Conservation (phyloP, 805 yeast genomes). For the Ogataea pini region DNA sequence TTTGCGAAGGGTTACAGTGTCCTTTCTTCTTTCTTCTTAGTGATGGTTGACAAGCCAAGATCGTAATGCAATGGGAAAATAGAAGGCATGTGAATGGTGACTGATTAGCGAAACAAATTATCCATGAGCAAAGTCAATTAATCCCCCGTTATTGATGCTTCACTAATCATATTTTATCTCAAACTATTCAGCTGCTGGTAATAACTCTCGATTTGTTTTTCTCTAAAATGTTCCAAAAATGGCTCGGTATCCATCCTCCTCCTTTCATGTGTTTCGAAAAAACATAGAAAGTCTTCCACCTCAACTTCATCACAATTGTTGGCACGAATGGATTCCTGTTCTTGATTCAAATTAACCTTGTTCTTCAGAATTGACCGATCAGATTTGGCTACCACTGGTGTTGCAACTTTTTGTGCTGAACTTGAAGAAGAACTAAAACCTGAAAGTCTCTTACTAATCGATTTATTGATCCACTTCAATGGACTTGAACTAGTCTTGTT, state of each 20-base stretch:
- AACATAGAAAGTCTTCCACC: slow-evolving; percentile 37
- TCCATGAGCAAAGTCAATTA: no score
- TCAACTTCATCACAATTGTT: slow-evolving; percentile 40
- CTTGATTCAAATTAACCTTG: slow-evolving; percentile 36
- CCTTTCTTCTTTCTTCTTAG: neutral
- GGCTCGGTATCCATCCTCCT: slow-evolving; percentile 37
- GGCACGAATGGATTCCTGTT: slow-evolving; percentile 39
- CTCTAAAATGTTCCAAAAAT: slow-evolving; percentile 37
- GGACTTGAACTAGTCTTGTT: slow-evolving; percentile 13
- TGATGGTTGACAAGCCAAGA: slow-evolving; percentile 2
- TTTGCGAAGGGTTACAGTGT: neutral
- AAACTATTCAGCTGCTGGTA: slow-evolving; percentile 22
- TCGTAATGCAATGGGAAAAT: neutral
- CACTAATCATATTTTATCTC: neutral
- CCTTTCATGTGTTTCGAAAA: slow-evolving; percentile 39
- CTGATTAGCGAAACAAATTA: no score
- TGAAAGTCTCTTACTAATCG: slow-evolving; percentile 21
- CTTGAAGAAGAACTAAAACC: slow-evolving; percentile 11
- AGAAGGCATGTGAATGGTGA: no score
- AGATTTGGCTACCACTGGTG: neutral
- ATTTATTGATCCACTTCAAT: slow-evolving; percentile 22
- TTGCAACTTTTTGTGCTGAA: neutral
- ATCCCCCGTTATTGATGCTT: neutral
- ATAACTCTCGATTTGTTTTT: slow-evolving; percentile 40
- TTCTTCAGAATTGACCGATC: slow-evolving; percentile 41